Percentiles rank a stretch among this genome's conserved stretches.
Evolutionary conservation across 75 land plant species (phyloP).

Genomic region (Sequoiadendron giganteum): DNA sequence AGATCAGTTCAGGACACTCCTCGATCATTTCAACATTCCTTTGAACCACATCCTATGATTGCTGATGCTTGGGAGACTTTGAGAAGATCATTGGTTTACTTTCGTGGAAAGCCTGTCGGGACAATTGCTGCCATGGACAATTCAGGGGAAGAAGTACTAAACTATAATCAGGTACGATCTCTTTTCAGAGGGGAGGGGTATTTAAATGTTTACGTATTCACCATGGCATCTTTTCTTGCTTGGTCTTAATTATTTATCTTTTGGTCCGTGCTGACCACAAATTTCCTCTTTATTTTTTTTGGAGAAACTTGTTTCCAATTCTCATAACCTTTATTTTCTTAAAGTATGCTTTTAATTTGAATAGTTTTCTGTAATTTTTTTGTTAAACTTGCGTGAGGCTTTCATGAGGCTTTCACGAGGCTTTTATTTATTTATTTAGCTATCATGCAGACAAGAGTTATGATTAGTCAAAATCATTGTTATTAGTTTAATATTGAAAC

Average conservation of each 20-base stretch:
- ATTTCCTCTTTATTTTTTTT: not conserved
- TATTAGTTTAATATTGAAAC: not conserved
- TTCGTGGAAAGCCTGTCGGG: constrained; percentile 70
- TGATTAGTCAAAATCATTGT: not conserved
- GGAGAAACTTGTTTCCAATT: not conserved
- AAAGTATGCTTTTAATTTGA: not conserved
- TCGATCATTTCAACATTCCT: constrained; percentile 19
- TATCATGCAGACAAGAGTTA: not conserved
- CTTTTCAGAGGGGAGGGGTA: not conserved
- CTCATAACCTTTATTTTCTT: not conserved
- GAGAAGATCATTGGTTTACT: constrained; percentile 55
- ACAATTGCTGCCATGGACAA: constrained; percentile 80
- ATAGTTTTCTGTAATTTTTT: not conserved
- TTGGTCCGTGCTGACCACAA: not conserved
- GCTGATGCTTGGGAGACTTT: constrained; percentile 73
- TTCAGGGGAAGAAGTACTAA: constrained; percentile 53
- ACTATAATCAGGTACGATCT: constrained; percentile 70
- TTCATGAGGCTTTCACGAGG: too few species aligned
- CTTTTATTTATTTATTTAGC: not conserved
- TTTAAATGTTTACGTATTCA: not conserved
- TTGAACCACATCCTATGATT: constrained; percentile 54
- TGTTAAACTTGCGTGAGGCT: not conserved
- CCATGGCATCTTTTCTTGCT: not conserved
- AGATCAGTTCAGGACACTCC: constrained; percentile 19
- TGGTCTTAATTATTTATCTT: not conserved